Base-by-base conservation (phyloP, 2,329 filamentous ascomycete species). In the Ophiostoma populinum region DNA sequence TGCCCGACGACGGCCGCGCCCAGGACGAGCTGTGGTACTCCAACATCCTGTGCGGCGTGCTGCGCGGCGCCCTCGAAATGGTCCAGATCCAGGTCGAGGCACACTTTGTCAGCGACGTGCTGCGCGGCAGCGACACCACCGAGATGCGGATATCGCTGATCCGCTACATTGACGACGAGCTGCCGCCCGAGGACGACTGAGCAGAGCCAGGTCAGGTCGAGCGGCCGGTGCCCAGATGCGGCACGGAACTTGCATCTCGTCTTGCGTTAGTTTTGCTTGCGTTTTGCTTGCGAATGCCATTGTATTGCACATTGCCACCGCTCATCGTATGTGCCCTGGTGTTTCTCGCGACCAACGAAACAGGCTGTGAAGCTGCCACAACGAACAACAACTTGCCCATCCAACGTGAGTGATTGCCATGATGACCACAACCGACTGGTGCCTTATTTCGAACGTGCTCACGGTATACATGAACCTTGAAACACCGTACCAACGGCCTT, bases 41-140 rank as follows among this genome's bases (percentile, higher is more conserved):
- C 5, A 98, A 95, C 56, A 92, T 98, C 38, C 68, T 95, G 28
- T 94, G 90, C 48, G 90, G 90, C 28, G 81, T 98, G 28, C 61
- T 98, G 41, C 68, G 90, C 46, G 90, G 90, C 11, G 78, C 87
- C 1, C 57, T 98, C 40, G 90, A 98, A 56, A 98, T 98, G 90
- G 87, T 95, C 50, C 87, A 95, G 67, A 93, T 95, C 83, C 90
- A 95, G 56, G 85, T 95, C 4, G 87, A 98, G 53, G 83, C 83
- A 31, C 86, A 92, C 52, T 98, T 95, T 53, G 80, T 92, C 49
- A 94, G 82, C 54, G 90, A 98, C 54, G 70, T 93, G 21, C 63
- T 98, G 40, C 74, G 85, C 38, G 90, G 90, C 3, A 87, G 94
- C 50, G 90, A 98, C 53, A 87, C 81, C 13, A 98, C 90, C 1